Conservation (phyloP, 2,329 filamentous ascomycete genomes). For the Zymoseptoria brevis region DNA sequence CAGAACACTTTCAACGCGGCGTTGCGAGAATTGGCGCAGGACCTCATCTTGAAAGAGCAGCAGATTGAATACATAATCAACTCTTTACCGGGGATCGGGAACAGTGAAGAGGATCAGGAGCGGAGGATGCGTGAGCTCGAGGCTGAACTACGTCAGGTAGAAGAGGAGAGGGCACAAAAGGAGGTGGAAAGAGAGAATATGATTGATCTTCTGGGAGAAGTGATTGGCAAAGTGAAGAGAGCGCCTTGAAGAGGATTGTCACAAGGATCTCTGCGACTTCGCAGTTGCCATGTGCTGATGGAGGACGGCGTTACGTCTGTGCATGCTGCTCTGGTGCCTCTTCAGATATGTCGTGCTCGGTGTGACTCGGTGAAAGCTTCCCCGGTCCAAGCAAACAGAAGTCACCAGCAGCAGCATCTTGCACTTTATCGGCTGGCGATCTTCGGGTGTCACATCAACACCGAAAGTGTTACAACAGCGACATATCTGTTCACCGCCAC, state of each 20-base stretch:
- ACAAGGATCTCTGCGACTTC: background rate
- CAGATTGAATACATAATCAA: slow-evolving; percentile 74
- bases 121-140: slow-evolving; percentile 45
- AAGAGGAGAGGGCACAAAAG: slow-evolving; percentile 34
- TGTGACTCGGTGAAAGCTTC: background rate
- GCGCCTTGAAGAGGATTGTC: slow-evolving; percentile 17
- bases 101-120: slow-evolving; percentile 69
- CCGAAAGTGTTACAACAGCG: background rate
- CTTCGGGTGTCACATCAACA: background rate
- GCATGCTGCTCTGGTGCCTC: background rate
- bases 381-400: background rate
- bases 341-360: background rate
- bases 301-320: background rate
- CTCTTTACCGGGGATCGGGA: slow-evolving; percentile 66
- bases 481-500: background rate
- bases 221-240: slow-evolving; percentile 36
- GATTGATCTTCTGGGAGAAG: slow-evolving; percentile 39
- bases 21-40: slow-evolving; percentile 64
- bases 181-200: slow-evolving; percentile 36
- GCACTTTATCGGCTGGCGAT: background rate
- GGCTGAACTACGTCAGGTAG: slow-evolving; percentile 35
- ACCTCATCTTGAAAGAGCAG: slow-evolving; percentile 72
- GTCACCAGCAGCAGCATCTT: background rate
- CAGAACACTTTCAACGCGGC: slow-evolving; percentile 58
- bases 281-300: background rate